Base-by-base conservation (phyloP, 1,284 basidiomycete genomes). In the Wolfiporia cocos region DNA sequence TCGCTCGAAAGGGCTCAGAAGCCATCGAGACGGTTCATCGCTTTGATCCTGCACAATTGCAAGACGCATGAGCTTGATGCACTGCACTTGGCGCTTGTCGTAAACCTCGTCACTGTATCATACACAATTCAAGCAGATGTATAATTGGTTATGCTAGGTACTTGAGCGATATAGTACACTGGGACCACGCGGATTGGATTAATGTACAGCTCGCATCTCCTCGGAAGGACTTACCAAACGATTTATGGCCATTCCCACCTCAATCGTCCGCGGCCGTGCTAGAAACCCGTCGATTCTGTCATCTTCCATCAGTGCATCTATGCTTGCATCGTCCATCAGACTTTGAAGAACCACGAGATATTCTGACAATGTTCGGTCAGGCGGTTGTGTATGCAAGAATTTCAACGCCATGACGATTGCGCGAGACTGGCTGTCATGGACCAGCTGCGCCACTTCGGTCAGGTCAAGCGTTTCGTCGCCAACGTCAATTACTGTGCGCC, bases 11-110 rank as follows among this genome's bases (percentile, higher is more conserved):
- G 59, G 86, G 76, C 26, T 69, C 74, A 3, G 73, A 86, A 44
- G 75, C 86, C 35, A 80, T 90, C 42, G 76, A 86, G 48, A 89
- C 87, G 14, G 86, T 90, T 29, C 80, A 86, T 46, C 76, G 86
- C 33, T 74, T 77, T 45, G 61, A 67, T 45, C 53, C 61, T 6
- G 45, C 47, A 26, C 36, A 43, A 28, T 31, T 53, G 35, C 47
- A 56, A 34, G 46, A 41, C 11, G 46, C 34, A 22, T 39, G 30
- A 44, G 12, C 4, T 11, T 38, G 19, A 26, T 20, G 11, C 34
- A 36, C n/a, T 17, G 34, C 10, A 12, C 21, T 20, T 20, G 37
- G 5, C n/a, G 21, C 20, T 37, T 5, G 20, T 21, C 21, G 12
- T 23, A 7, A 5, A 7, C 14, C 24, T 7, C 22, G 12, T 23